Conservation (phyloP, 225 moss, liverwort and hornwort genomes). For the Ulota crispa region DNA sequence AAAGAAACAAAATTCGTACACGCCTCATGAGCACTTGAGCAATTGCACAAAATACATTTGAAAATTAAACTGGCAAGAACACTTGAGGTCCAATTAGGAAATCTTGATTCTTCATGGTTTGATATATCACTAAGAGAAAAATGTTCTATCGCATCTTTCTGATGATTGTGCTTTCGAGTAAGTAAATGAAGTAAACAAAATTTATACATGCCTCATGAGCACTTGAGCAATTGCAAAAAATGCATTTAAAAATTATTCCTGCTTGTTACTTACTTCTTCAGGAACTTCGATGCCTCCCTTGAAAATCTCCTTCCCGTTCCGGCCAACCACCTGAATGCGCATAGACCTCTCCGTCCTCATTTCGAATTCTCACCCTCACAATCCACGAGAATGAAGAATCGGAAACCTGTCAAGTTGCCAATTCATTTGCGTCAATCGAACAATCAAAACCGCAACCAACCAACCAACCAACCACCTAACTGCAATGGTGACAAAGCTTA, state of each 20-base stretch:
- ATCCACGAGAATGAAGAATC: neutral
- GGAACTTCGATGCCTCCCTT: conserved; percentile 50
- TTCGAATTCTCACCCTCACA: neutral
- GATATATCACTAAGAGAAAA: neutral
- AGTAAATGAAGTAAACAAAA: neutral
- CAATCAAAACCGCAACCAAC: neutral
- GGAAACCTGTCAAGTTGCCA: neutral
- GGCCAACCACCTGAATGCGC: conserved; percentile 38
- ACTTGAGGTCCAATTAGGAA: too few relatives aligned
- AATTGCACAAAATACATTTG: neutral
- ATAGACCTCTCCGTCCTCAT: conserved; percentile 46
- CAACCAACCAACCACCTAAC: neutral
- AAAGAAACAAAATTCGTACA: neutral
- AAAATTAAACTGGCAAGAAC: too few relatives aligned
- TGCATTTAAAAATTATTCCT: neutral
- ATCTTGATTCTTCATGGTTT: too few relatives aligned
- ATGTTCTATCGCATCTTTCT: neutral
- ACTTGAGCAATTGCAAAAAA: neutral
- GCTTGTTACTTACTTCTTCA: conserved; percentile 36
- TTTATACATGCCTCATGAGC: too few relatives aligned
- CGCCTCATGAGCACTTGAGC: neutral
- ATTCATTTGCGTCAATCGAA: neutral
- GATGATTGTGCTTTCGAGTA: neutral
- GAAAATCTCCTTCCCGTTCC: conserved; percentile 48
- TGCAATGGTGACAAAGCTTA: conserved; percentile 3